Evolutionary conservation across 2,329 filamentous ascomycete species (phyloP), one percentile per base, ranked within the genome.

Genomic region (Verticillium longisporum): DNA sequence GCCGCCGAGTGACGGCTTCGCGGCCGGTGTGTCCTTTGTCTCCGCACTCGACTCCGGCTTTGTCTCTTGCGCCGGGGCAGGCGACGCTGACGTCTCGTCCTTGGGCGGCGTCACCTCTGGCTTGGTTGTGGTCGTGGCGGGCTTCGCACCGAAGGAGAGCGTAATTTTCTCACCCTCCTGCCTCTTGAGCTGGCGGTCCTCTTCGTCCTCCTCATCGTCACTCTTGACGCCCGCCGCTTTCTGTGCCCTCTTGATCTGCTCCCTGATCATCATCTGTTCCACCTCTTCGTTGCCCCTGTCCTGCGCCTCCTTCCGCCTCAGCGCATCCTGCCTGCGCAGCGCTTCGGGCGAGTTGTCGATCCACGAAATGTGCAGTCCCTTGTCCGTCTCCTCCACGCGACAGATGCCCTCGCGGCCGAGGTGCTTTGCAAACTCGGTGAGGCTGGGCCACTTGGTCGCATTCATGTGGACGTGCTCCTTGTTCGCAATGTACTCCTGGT

Each of bases 381-480:
- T 94, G 34, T 60, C 58, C 6, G 86, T 86, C 73, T 98, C 94
- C 74, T 98, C 92, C 0, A 98, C 93, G 34, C 91, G 82, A 68
- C 91, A 96, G 55, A 97, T 87, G 0, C 94, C 91, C 73, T 98
- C 92, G 26, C 90, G 79, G 0, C 94, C 93, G 1, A 99, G 77
- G 69, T 91, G 79, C 71, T 97, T 96, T 14, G 90, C 91, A 71
- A 97, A 96, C 68, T 98, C 92, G 2, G 92, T 94, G 67, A 99
- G 77, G 60, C 86, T 91, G 4, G 88, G 85, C 92, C 92, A 98
- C 69, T 89, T 88, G 0, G 95, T 98, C 7, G 92, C 82, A 74
- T 97, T 97, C 90, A 98, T 92, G 72, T 98, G 95, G 10, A 95
- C 80, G 72, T 98, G 94, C 69, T 92, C 83, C 73, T 93, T 92